Evolutionary conservation across 192 early-diverging fungal genomes (phyloP), one percentile per base, ranked within the genome.

Genomic region (Coemansia sp.): DNA sequence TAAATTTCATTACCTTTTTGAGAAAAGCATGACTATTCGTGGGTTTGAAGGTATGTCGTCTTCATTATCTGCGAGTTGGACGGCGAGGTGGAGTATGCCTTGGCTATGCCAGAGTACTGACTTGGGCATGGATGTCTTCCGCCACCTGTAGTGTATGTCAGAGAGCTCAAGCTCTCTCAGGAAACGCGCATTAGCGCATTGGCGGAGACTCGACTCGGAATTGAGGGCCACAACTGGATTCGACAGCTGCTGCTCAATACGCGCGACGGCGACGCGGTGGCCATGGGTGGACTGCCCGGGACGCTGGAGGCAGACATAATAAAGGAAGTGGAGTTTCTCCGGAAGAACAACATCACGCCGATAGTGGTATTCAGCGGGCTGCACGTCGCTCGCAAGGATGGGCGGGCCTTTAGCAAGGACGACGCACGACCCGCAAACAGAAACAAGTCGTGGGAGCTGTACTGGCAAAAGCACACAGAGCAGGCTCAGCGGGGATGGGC

Each of bases 201-300:
- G 34, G 79, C 84, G 42, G 89, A 86, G 37, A 87, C 86, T 31
- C 82, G 90, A 26, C 76, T 93, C 50, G 92, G 92, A 38, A 89
- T 93, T 47, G 92, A 93, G 61, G 92, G 89, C 66, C 86, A 87
- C 72, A 82, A 88, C 73, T 93, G 92, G 92, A 79, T 93, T 38
- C 85, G 89, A 50, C 87, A 86, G 67, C 61, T 93, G 41, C 57
- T 91, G 47, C 62, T 62, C 12, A 68, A 62, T 12, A 69, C 73
- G 25, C 89, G 87, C 69, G 88, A 90, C 34, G 74, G 86, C 57
- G 84, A 84, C 48, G 45, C 81, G 1, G 83, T 81, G 12, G 90
- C 88, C 6, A 83, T 90, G 73, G 91, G 89, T 48, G 89, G 90
- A 21, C 71, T 86, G 23, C 88, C 91, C 9, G 82, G 83, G 21